Evolutionary conservation across 768 basidiomycete genomes (phyloP).

Genomic region (Zangia roseola): DNA sequence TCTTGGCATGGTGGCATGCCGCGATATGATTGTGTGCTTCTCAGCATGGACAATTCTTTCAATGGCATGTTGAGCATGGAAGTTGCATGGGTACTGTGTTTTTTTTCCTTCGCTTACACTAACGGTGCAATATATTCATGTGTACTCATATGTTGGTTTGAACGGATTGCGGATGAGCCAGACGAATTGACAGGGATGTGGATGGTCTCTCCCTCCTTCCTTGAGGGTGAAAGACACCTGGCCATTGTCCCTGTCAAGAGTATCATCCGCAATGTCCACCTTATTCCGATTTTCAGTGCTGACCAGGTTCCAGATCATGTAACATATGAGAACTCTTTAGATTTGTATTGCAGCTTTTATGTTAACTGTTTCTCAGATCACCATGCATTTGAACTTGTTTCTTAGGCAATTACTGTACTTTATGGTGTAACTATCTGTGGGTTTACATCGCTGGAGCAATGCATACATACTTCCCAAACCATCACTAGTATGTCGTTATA

Average conservation of each 20-base stretch:
- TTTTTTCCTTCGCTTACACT: constrained; percentile 13
- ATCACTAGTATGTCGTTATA: no score
- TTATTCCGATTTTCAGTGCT: constrained; percentile 17
- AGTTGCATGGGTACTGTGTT: constrained; percentile 23
- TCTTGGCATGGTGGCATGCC: constrained; percentile 28
- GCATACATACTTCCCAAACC: no score
- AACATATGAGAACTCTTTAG: constrained; percentile 18
- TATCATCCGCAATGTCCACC: constrained; percentile 14
- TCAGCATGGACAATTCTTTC: constrained; percentile 12
- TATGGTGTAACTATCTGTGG: no score
- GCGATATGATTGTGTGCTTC: constrained; percentile 32
- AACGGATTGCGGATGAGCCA: constrained; percentile 5
- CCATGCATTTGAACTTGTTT: constrained; percentile 20
- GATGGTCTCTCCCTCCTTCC: constrained; percentile 15
- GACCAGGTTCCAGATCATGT: constrained; percentile 20
- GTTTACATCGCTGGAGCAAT: no score
- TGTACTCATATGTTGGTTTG: constrained; percentile 23
- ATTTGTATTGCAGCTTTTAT: constrained; percentile 28
- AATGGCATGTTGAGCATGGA: constrained; percentile 26
- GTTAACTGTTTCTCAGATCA: constrained; percentile 35
- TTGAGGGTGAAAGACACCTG: neutral
- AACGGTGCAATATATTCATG: constrained; percentile 17
- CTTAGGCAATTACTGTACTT: neutral
- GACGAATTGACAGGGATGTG: constrained; percentile 23
- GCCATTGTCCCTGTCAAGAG: constrained; percentile 15